These are phyloP conservation scores for Xylariaceae sp. DNA, from an alignment of 2,329 filamentous ascomycete genomes.

Conservation along the genomic window DNA sequence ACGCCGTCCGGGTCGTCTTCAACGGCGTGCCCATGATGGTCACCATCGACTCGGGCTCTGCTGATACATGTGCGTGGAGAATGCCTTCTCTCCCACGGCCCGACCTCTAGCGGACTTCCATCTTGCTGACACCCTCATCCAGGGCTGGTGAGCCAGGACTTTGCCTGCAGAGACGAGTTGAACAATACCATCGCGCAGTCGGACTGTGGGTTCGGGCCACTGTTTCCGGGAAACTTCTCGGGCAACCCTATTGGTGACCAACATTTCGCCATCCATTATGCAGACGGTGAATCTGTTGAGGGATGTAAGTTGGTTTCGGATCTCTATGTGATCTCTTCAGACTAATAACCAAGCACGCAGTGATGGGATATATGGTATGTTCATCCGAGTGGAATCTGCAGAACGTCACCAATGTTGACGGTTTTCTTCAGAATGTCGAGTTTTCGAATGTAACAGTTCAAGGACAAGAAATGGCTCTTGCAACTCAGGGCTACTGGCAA, in stretches of 20 bases:
- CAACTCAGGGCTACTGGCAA: slow-evolving; percentile 41
- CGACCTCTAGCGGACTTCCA: too few species aligned
- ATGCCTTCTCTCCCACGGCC: too few species aligned
- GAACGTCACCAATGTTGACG: background rate
- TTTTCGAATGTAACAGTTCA: slow-evolving; percentile 37
- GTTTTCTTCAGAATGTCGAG: slow-evolving; percentile 29
- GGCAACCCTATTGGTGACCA: slow-evolving; percentile 30
- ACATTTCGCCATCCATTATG: slow-evolving; percentile 40
- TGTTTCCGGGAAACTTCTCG: slow-evolving; percentile 32
- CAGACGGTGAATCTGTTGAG: slow-evolving; percentile 39
- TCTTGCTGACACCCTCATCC: background rate
- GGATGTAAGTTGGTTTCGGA: slow-evolving; percentile 23
- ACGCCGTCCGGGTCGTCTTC: slow-evolving; percentile 21
- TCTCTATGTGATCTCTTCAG: background rate
- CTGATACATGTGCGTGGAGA: slow-evolving; percentile 40
- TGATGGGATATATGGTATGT: slow-evolving; percentile 10
- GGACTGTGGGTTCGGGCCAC: slow-evolving; percentile 34
- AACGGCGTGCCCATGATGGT: slow-evolving; percentile 21
- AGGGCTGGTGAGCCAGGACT: slow-evolving; percentile 31
- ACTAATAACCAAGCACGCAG: slow-evolving; percentile 1
- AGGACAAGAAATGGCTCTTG: slow-evolving; percentile 40
- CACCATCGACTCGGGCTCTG: slow-evolving; percentile 43
- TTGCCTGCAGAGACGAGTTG: slow-evolving; percentile 32
- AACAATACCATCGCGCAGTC: slow-evolving; percentile 22
- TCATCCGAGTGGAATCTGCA: background rate